Evolutionary conservation across 2,329 filamentous ascomycete species (phyloP).

Genomic region (Lachnellula subtilissima): DNA sequence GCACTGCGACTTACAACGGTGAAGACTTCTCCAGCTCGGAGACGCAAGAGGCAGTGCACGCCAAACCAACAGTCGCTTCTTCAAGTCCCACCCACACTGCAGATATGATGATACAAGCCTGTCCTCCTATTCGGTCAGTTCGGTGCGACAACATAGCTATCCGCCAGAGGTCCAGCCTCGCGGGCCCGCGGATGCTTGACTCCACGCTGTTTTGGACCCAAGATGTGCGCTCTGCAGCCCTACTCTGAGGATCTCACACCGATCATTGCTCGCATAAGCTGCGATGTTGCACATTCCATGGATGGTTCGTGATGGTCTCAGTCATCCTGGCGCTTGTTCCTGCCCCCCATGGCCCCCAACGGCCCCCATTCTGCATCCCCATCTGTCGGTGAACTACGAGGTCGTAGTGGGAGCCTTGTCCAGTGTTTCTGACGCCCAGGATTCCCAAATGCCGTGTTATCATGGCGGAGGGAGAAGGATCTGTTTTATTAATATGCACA

Average conservation of each 20-base stretch:
- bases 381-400: slow-evolving; percentile 6
- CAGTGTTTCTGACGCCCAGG: slow-evolving; percentile 4
- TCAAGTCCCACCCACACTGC: background rate
- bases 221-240: background rate
- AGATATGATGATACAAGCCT: background rate
- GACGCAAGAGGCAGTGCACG: background rate
- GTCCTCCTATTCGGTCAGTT: background rate
- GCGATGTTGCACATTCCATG: background rate
- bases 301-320: background rate
- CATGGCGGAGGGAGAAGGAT: slow-evolving; percentile 10
- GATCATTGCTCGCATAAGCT: slow-evolving; percentile 5
- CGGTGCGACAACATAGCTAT: background rate
- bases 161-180: background rate
- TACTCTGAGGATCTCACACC: slow-evolving; percentile 12
- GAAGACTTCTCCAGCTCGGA: background rate
- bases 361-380: slow-evolving; percentile 1
- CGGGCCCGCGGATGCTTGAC: background rate
- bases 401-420: slow-evolving; percentile 6
- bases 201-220: background rate
- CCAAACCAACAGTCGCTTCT: background rate
- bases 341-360: slow-evolving; percentile 1
- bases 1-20: background rate
- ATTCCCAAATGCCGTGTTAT: slow-evolving; percentile 6
- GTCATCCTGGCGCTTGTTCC: slow-evolving; percentile 11
- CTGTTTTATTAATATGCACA: slow-evolving; percentile 9